Evolutionary conservation across 768 basidiomycete species (phyloP), one percentile per base, ranked within the genome.

Genomic region (Boletus rubescentipes): DNA sequence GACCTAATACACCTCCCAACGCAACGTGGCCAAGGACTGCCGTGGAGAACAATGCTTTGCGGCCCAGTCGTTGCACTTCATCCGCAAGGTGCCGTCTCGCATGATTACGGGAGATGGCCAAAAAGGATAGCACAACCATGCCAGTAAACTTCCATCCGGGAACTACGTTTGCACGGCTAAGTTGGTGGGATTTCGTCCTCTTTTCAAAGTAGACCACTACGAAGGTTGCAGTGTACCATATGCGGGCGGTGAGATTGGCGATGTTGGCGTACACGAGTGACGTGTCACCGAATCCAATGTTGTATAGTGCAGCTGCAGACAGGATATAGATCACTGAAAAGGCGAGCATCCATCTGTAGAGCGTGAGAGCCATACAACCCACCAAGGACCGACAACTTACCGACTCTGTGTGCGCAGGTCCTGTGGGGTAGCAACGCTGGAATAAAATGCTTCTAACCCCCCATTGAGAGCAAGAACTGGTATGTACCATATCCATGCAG

Each of bases 401-500:
- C 83, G 76, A 61, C 85, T 88, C 68, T 96, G 93, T 8, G 65
- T 67, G 42, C 75, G 81, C 10, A 99, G 71, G 67, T 94, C 87
- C 2, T 69, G 61, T 0, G 87, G 77, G 2, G 78, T 76, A 2
- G 93, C 90, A 2, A 86, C 85, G 50, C 91, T 87, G 3, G 89
- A 83, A 60, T 96, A 78, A 69, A 97, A 95, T 0, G 95, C 92
- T 67, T 99, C 97, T 16, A 96, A 73, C 0, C 91, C 82, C 2
- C 97, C 97, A 65, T 99, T 99, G 59, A 93, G 72, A 6, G 89
- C 89, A 63, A 99, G 79, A 20, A 89, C 79, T 1, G 97, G 97
- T 59, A 98, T 87, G 61, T 95, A 96, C 76, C 82, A 87, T 21
- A 92, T 71, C 83, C 94, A 99, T 1, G 87, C 83, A 12, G 73